These are phyloP conservation scores for Zangia roseola DNA, from an alignment of 768 basidiomycete species.

Conservation along the genomic window DNA sequence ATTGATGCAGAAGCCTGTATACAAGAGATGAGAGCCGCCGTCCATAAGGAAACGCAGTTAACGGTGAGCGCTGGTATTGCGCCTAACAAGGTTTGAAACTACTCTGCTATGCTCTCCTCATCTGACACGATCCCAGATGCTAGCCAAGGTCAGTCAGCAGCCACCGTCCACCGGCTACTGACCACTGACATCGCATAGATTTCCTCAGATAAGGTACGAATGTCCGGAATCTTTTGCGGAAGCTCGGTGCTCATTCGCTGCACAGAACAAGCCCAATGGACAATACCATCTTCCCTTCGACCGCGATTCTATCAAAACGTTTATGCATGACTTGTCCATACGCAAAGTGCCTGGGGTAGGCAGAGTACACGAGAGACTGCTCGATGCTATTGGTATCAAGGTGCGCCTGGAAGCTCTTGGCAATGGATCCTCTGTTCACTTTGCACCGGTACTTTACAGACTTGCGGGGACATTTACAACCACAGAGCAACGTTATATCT, in stretches of 20 bases:
- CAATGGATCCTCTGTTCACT: not conserved
- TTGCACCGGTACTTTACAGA: slow-evolving; percentile 41
- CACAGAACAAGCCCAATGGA: slow-evolving; percentile 90
- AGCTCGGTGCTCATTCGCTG: not conserved
- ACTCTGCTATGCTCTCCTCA: slow-evolving; percentile 13
- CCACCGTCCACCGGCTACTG: not conserved
- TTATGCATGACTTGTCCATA: slow-evolving; percentile 81
- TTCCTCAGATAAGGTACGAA: slow-evolving; percentile 80
- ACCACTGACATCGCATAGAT: slow-evolving; percentile 51
- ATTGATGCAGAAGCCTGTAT: slow-evolving; percentile 75
- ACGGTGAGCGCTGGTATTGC: slow-evolving; percentile 97
- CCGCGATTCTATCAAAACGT: slow-evolving; percentile 57
- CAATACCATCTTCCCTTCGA: slow-evolving; percentile 79
- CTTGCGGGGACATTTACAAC: slow-evolving; percentile 84
- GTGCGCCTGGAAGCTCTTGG: slow-evolving; percentile 27
- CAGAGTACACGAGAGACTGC: slow-evolving; percentile 81
- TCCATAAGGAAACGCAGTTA: slow-evolving; percentile 75
- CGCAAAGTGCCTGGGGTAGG: slow-evolving; percentile 90
- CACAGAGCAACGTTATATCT: slow-evolving; percentile 72
- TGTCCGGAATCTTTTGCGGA: not conserved
- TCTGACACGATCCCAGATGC: slow-evolving; percentile 53
- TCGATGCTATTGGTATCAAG: slow-evolving; percentile 87
- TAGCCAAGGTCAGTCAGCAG: slow-evolving; percentile 80
- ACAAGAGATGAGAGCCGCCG: slow-evolving; percentile 67
- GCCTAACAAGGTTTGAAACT: slow-evolving; percentile 75